Base-by-base conservation (phyloP, 148 eudicot species). In the Cornus suecica region DNA sequence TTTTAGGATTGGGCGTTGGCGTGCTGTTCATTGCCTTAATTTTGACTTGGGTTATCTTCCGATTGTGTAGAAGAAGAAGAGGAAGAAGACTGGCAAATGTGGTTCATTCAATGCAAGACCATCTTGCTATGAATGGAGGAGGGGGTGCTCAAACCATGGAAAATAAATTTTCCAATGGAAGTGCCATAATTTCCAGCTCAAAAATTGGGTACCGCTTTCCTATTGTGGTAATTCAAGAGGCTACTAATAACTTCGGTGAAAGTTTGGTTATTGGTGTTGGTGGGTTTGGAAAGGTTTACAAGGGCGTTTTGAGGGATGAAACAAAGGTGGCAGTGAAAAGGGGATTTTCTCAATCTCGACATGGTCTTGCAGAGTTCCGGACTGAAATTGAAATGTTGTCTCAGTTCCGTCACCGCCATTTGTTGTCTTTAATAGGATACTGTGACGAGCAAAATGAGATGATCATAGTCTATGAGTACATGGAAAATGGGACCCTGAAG, bases 311-410 rank as follows among this genome's bases (percentile, higher is more conserved):
- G 68, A 84, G 77, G 22, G 90, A 88, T 78, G 79, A 73, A 15
- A 86, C 83, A 27, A 66, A 76, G 61, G 86, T 86, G 37, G 94
- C 94, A 15, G 83, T 86, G 68, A 90, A 90, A 84, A 86, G 94
- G 63, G 94, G 91, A 28, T 75, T 72, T 69, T 52, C 82, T 34
- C 80, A 88, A 52, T 86, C 88, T n/a, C 80, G 68, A 29, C 94
- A 90, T 65, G 91, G 91, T 20, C 70, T 84, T 20, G 76, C 85
- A 30, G 91, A 88, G 28, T 90, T 90, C 24, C 74, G 72, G 56
- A 90, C 90, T 24, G 94, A 90, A 83, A 88, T 90, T 10, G 91
- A 88, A 70, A 85, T 90, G 91, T 32, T 90, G 30, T 90, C 94
- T 29, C 91, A 90, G 66, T 86, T 90, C 31, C 90, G 90, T 25